Evolutionary conservation across 2,329 filamentous ascomycete species (phyloP).

Genomic region (Dryadomyces quercivorus): DNA sequence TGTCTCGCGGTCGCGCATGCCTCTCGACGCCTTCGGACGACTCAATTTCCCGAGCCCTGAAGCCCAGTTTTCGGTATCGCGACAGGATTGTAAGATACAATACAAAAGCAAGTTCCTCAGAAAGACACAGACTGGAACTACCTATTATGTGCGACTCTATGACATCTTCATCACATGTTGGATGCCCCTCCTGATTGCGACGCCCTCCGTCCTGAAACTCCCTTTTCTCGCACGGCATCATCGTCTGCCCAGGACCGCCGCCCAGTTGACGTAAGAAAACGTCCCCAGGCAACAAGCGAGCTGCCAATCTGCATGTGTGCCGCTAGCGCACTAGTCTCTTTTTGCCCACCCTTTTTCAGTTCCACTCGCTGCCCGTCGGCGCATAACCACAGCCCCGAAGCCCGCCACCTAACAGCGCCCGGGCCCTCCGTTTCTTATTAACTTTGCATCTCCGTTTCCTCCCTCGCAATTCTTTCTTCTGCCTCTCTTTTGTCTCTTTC

Average conservation of each 20-base stretch:
- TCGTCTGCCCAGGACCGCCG: background rate
- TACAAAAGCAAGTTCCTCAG: no score
- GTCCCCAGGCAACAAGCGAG: background rate
- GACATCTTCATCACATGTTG: no score
- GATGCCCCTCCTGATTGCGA: background rate
- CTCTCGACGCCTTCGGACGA: no score
- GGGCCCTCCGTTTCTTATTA: conserved; percentile 2
- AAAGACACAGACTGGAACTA: no score
- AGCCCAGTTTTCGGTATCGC: background rate
- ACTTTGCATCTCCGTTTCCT: background rate
- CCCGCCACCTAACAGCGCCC: background rate
- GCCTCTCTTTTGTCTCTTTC: background rate
- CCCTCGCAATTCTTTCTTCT: background rate
- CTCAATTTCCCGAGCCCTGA: background rate
- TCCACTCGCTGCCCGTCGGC: background rate
- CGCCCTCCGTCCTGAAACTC: background rate
- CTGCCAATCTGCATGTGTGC: background rate
- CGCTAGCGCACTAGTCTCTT: background rate
- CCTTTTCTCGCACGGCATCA: background rate
- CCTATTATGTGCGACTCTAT: no score
- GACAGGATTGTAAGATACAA: no score
- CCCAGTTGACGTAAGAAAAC: background rate
- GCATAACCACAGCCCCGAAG: background rate
- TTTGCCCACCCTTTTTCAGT: background rate
- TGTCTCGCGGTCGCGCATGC: no score